phyloP scores from a whole-genome alignment of 768 basidiomycete species.

The Gloeophyllum trabeum region DNA sequence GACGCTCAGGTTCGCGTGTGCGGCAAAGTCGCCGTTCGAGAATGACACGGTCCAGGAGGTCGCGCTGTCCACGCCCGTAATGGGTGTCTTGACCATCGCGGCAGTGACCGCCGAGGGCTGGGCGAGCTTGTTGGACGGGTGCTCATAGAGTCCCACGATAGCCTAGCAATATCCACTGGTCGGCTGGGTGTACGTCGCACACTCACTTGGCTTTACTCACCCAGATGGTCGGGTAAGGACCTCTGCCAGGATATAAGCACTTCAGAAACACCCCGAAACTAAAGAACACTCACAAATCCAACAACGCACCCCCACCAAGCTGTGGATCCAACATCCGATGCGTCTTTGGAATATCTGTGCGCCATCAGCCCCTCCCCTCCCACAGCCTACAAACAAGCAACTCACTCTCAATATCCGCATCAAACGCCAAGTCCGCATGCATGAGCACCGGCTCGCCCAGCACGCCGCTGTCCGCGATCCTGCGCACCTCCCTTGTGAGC shows the following conservation, averaged over 20 bases:
- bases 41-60: conserved; percentile 72
- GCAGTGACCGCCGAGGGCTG: conserved; percentile 48
- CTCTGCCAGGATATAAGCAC: conserved; percentile 34
- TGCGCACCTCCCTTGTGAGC: conserved; percentile 50
- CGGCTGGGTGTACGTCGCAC: background rate
- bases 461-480: conserved; percentile 46
- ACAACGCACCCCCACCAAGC: conserved; percentile 73
- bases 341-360: conserved; percentile 48
- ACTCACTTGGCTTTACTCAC: conserved; percentile 21
- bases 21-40: conserved; percentile 40
- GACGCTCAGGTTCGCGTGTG: conserved; percentile 65
- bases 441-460: conserved; percentile 58
- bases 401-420: conserved; percentile 59
- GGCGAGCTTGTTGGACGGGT: conserved; percentile 55
- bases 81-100: conserved; percentile 68
- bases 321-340: conserved; percentile 71
- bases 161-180: conserved; percentile 32
- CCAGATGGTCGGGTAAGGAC: conserved; percentile 79
- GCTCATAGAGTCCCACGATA: conserved; percentile 68
- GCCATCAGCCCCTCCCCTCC: background rate
- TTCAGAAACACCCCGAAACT: background rate
- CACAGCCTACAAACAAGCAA: conserved; percentile 2
- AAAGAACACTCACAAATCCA: conserved; percentile 57
- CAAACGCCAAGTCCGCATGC: conserved; percentile 66
- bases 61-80: conserved; percentile 70